Evolutionary conservation across 108 stramenopile genomes (phyloP), one percentile per base, ranked within the genome.

Genomic region (Seminavis robusta): DNA sequence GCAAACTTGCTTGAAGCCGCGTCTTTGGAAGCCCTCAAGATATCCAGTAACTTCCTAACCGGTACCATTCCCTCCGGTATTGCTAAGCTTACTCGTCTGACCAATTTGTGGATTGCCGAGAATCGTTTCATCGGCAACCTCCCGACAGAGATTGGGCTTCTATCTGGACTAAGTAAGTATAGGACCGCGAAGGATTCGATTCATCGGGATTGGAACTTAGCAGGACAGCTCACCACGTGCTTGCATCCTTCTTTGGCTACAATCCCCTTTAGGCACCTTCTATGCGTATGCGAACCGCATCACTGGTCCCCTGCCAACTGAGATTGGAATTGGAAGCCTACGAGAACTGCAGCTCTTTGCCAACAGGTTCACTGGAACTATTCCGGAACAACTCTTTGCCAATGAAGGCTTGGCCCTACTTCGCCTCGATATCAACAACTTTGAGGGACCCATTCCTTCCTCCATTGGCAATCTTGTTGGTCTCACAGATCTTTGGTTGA

Each of bases 401-500:
- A 63, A 50, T 17, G 64, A 56, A 1, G 41, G 29, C 26, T 60
- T 76, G 40, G 53, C 57, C 32, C 38, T 42, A 20, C 63, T 76
- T 3, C 42, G 66, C 8, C 25, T 76, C 24, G 67, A 76, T 32
- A 24, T 28, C 24, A 80, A 80, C 39, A 33, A 46, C 24, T 47
- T 80, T 1, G 33, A 31, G 0, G 88, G 84, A 19, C 54, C 61
- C 0, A 59, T 90, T 48, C 84, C 88, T 41, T 63, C 13, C 45
- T 69, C 71, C 49, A 59, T 91, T 44, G 59, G 68, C 10, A 56
- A 64, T 25, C 42, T 80, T 5, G 58, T 63, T 3, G 56, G 54
- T 19, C 24, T 83, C 46, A 67, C 58, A 4, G 51, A 56, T 29
- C 38, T 88, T 20, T 69, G 82, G 47, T 49, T 90, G 61, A 67